These are phyloP conservation scores for Apiospora pterosperma DNA, from an alignment of 2,329 filamentous ascomycete species.

Conservation along the genomic window DNA sequence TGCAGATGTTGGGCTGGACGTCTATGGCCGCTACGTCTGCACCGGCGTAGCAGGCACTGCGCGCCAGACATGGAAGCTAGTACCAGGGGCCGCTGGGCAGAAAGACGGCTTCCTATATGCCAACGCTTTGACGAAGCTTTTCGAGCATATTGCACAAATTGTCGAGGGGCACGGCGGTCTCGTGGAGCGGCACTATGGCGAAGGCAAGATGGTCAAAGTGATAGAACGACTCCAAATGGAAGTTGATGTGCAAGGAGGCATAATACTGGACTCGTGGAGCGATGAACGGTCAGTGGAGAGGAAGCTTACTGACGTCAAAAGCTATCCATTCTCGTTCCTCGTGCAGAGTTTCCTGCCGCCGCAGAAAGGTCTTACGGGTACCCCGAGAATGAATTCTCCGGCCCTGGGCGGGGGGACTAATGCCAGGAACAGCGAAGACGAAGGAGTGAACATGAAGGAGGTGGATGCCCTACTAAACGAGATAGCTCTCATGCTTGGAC, in stretches of 20 bases:
- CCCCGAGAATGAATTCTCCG: slow-evolving; percentile 73
- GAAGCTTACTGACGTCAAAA: slow-evolving; percentile 91
- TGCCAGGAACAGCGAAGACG: slow-evolving; percentile 72
- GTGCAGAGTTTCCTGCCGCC: slow-evolving; percentile 87
- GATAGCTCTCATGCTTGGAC: slow-evolving; percentile 84
- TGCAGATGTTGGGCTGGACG: slow-evolving; percentile 84
- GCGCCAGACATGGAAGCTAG: slow-evolving; percentile 73
- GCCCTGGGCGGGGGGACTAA: slow-evolving; percentile 55
- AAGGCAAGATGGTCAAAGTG: slow-evolving; percentile 89
- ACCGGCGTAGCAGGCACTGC: slow-evolving; percentile 87
- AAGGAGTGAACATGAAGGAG: slow-evolving; percentile 94
- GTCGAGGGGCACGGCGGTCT: slow-evolving; percentile 87
- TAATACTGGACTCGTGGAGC: slow-evolving; percentile 91
- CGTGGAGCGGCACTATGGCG: slow-evolving; percentile 90
- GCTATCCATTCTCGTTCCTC: slow-evolving; percentile 94
- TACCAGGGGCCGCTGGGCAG: slow-evolving; percentile 52
- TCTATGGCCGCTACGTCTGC: slow-evolving; percentile 94
- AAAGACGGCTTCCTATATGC: slow-evolving; percentile 89
- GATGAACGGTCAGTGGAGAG: slow-evolving; percentile 84
- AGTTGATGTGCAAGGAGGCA: slow-evolving; percentile 93
- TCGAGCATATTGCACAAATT: slow-evolving; percentile 97
- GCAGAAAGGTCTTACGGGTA: slow-evolving; percentile 58
- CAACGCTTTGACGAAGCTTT: slow-evolving; percentile 83
- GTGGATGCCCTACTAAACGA: slow-evolving; percentile 85
- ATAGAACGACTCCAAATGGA: slow-evolving; percentile 91